Evolutionary conservation across 345 rosid genomes (phyloP), one percentile per base, ranked within the genome.

Genomic region (Syzygium aromaticum): DNA sequence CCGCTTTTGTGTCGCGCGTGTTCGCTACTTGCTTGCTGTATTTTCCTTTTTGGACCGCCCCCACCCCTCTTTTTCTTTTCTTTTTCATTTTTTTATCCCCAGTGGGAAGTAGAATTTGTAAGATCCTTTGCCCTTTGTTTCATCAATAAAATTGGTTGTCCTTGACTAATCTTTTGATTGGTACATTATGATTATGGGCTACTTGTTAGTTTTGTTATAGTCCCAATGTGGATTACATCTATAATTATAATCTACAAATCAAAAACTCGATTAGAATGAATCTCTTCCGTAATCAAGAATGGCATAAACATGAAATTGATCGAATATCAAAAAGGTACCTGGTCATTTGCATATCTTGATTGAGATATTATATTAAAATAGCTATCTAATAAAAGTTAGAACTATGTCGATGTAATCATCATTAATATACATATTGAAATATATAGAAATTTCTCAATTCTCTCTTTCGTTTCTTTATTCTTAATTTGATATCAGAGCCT

Each of bases 1-100:
- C 80, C 21, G 49, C 80, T 73, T 73, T 73, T 38, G 27, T 73
- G 80, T 73, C 80, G 80, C 80, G 80, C 80, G 80, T 73, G 80
- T 73, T 19, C 49, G 46, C 80, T 38, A 38, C 80, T 33, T 38
- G 80, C 80, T 73, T 21, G 80, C 80, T 19, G 8, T 40, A 33
- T 73, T 73, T 8, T 0, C 46, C 49, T 10, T 73, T 63, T 73
- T 17, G 3, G 25, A 4, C 80, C 27, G 38, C 77, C 30, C 80
- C 15, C 77, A n/a, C n/a, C 77, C 17, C 1, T 9, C 11, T 5
- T 19, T 19, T 21, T 30, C 7, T 33, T 19, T 67, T 38, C 23
- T 63, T 8, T 19, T 38, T 67, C 23, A 7, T 7, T 30, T 16
- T 64, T 3, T 64, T 3, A 21, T 17, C 43, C 77, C 8, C 9